phyloP scores from a whole-genome alignment of 495 filamentous ascomycete genomes.

The Niebla homalea region DNA sequence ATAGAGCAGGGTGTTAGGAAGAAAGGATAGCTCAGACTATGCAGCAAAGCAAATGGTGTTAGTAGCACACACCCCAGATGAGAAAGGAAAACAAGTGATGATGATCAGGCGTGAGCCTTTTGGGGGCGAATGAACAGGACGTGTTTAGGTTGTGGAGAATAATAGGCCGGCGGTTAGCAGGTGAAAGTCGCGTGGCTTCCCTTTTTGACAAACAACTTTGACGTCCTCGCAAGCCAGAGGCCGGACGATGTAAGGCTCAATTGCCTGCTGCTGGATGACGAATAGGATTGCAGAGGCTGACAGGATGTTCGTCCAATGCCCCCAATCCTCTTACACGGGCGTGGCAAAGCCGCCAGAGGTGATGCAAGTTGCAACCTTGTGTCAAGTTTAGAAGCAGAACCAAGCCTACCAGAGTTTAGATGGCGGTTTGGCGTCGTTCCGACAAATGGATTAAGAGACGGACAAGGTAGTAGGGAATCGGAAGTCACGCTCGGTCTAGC shows the following conservation, averaged over 20 bases:
- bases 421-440: neutral
- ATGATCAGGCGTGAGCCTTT: constrained; percentile 1
- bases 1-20: constrained; percentile 5
- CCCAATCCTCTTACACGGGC: neutral
- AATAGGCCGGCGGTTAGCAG: constrained; percentile 17
- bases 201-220: neutral
- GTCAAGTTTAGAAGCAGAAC: constrained; percentile 3
- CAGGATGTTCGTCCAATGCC: neutral
- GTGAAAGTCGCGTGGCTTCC: neutral
- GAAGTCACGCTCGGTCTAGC: neutral
- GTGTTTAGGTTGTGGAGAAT: neutral
- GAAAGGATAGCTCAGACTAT: constrained; percentile 1
- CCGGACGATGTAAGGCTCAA: neutral
- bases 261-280: neutral
- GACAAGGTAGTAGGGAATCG: neutral
- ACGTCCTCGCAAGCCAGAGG: neutral
- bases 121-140: neutral
- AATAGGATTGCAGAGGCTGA: neutral
- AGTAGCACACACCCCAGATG: neutral
- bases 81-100: neutral
- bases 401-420: neutral
- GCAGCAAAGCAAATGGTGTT: neutral
- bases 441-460: neutral
- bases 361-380: neutral
- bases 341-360: neutral